Evolutionary conservation across 768 basidiomycete species (phyloP), one percentile per base, ranked within the genome.

Genomic region (Termitomyces sp.): DNA sequence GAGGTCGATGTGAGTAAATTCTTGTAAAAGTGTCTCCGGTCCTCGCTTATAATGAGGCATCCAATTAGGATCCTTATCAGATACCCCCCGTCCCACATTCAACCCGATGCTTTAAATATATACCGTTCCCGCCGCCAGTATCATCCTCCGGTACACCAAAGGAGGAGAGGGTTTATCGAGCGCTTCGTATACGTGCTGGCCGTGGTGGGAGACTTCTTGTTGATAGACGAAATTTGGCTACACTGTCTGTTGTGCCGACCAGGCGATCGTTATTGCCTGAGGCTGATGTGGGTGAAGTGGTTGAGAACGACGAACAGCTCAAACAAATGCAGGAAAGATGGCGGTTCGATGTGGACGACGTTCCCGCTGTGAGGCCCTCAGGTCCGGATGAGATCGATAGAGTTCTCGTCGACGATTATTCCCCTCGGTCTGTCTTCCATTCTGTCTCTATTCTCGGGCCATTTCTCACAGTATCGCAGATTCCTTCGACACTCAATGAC

Each of bases 141-240:
- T 51, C 49, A n/a, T 12, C 34, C 8, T 26, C 50, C 7, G 50
- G 20, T 20, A 62, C 72, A 47, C 20, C 59, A 39, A 70, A 71
- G 3, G 69, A 73, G 7, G 58, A 70, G 48, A 63, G 66, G 34
- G 27, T 42, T 26, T 62, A 70, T 13, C 79, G 80, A 20, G 76
- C 84, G 1, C 76, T 93, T 55, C 89, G 95, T 58, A 65, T 88
- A 53, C 88, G 96, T 8, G 71, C 80, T 55, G 94, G 94, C 1
- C 89, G 95, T 53, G 91, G 90, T 34, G 95, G 95, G 2, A 83
- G 91, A 27, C 68, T 87, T 16, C 76, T 84, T 62, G 64, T 96
- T 14, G 94, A 97, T 72, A 82, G 96, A 47, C 82, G 87, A 8
- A 71, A 76, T 56, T 63, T 70, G 33, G 54, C 54, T n/a, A 60